phyloP scores from a whole-genome alignment of 208 protist genomes.

The Acanthamoeba healyi region DNA sequence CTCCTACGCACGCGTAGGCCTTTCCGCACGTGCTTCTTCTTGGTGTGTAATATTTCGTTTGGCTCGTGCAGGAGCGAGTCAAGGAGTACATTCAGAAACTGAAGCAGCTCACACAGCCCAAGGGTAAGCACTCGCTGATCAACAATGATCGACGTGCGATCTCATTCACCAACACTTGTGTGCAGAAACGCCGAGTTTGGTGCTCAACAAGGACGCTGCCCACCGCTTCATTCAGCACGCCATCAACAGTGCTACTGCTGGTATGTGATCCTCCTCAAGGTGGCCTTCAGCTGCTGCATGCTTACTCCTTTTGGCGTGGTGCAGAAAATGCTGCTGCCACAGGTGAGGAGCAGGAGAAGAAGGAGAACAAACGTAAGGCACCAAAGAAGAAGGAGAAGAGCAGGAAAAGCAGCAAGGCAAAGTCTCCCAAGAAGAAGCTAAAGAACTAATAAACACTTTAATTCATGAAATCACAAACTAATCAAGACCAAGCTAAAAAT shows the following conservation, averaged over 20 bases:
- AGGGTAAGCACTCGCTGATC: neutral
- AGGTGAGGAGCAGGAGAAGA: neutral
- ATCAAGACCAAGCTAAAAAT: no score
- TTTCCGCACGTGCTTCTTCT: neutral
- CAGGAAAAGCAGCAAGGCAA: neutral
- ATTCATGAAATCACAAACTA: no score
- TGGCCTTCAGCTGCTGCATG: neutral
- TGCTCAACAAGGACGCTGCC: neutral
- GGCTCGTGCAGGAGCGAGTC: conserved; percentile 3
- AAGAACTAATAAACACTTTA: conserved; percentile 2
- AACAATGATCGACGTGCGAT: no score
- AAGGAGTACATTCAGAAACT: conserved; percentile 42
- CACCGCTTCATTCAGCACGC: neutral
- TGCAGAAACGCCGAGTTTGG: neutral
- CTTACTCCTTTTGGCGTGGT: neutral
- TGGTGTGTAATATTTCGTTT: conserved; percentile 6
- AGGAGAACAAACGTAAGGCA: conserved; percentile 5
- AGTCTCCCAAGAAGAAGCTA: conserved; percentile 3
- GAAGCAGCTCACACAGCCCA: conserved; percentile 7
- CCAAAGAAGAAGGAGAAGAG: conserved; percentile 8
- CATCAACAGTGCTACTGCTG: neutral
- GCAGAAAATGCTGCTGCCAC: neutral
- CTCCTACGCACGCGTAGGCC: neutral
- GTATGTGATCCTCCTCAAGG: neutral
- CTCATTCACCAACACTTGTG: no score